These are phyloP conservation scores for Hypsizygus ulmarius DNA, from an alignment of 1,284 basidiomycete species.

Conservation along the genomic window DNA sequence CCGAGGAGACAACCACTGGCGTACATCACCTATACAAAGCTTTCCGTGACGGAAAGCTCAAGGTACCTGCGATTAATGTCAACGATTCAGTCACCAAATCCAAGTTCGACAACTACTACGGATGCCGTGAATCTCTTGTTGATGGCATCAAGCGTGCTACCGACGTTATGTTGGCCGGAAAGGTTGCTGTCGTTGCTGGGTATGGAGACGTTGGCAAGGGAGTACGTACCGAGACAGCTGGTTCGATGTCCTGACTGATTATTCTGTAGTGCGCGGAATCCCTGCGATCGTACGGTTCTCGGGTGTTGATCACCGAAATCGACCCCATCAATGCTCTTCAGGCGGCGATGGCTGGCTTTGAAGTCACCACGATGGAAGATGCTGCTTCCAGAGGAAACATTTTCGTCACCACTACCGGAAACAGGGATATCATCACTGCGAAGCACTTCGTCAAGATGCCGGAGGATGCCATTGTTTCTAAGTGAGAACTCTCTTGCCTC, in stretches of 20 bases:
- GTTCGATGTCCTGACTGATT: slow-evolving; percentile 6
- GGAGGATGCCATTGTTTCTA: slow-evolving; percentile 98
- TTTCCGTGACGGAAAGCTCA: slow-evolving; percentile 93
- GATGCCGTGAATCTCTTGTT: slow-evolving; percentile 98
- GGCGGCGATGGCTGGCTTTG: slow-evolving; percentile 99
- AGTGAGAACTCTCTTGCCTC: slow-evolving; percentile 48
- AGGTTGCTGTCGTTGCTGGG: slow-evolving; percentile 97
- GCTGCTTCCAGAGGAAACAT: slow-evolving; percentile 87
- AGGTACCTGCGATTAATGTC: slow-evolving; percentile 99
- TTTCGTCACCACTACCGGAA: slow-evolving; percentile 98
- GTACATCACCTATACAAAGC: slow-evolving; percentile 99
- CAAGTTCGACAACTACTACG: slow-evolving; percentile 97
- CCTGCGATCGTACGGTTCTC: slow-evolving; percentile 93
- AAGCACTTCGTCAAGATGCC: slow-evolving; percentile 95
- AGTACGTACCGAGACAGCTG: slow-evolving; percentile 47
- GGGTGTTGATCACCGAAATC: slow-evolving; percentile 96
- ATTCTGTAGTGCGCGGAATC: slow-evolving; percentile 88
- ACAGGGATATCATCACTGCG: slow-evolving; percentile 95
- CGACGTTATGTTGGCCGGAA: slow-evolving; percentile 99
- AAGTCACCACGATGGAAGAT: slow-evolving; percentile 98
- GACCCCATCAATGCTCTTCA: slow-evolving; percentile 99
- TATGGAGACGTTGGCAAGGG: slow-evolving; percentile 99
- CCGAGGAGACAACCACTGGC: slow-evolving; percentile 99
- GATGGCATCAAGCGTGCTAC: slow-evolving; percentile 99
- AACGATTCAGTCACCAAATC: slow-evolving; percentile 99